Percentiles rank a stretch among this genome's conserved stretches.
These are phyloP conservation scores for Pneumocystis oryctolagi DNA, from an alignment of 1,139 yeast genomes.

Conservation along the genomic window DNA sequence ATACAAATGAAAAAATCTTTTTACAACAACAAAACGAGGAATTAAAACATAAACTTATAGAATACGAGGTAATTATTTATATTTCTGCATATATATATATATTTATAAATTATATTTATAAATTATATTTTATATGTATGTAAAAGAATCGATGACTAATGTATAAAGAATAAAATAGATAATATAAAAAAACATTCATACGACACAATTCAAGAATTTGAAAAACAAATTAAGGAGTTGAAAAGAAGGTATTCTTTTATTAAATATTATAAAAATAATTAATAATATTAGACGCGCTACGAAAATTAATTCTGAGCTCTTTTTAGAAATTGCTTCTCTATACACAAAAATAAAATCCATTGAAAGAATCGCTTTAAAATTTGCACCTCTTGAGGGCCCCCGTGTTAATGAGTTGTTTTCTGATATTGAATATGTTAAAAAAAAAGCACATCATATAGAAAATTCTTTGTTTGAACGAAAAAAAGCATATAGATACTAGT, in stretches of 20 bases:
- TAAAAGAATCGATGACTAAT: neutral
- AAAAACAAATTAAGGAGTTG: neutral
- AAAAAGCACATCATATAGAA: neutral
- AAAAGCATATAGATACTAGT: neutral
- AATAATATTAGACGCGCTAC: neutral
- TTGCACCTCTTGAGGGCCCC: neutral
- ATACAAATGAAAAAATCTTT: neutral
- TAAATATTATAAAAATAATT: neutral
- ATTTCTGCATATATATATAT: neutral
- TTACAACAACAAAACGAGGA: neutral
- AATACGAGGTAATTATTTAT: neutral
- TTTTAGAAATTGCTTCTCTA: neutral
- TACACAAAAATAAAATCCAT: neutral
- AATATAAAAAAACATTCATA: neutral
- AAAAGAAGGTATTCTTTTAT: neutral
- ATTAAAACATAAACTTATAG: neutral
- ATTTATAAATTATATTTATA: too few relatives aligned
- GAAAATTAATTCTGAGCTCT: neutral
- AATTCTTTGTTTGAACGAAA: neutral
- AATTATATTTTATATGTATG: too few relatives aligned
- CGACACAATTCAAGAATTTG: neutral
- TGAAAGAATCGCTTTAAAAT: neutral
- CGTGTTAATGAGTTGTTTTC: neutral
- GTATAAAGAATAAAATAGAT: neutral
- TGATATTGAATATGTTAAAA: neutral